Conservation (phyloP, 108 stramenopile genomes). For the Schizochytrium sp. region DNA sequence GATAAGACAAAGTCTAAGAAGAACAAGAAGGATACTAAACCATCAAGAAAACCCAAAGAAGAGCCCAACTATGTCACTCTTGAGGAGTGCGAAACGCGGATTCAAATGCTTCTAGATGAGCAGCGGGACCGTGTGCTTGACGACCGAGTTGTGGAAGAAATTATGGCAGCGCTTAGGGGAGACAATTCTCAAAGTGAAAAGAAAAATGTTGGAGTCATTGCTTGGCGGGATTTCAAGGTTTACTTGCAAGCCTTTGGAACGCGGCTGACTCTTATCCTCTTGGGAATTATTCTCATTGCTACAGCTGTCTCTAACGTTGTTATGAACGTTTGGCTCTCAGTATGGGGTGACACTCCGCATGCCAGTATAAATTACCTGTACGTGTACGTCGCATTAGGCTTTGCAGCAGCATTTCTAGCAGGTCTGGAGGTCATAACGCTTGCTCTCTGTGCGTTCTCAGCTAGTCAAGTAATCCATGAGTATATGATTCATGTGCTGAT, state of each 20-base stretch:
- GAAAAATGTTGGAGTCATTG: constrained; percentile 4
- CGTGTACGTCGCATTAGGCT: constrained; percentile 12
- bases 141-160: neutral
- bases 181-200: neutral
- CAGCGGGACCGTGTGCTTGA: neutral
- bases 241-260: constrained; percentile 55
- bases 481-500: constrained; percentile 84
- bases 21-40: neutral
- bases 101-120: neutral
- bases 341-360: constrained; percentile 42
- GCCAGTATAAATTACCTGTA: neutral
- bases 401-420: neutral
- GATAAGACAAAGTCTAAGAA: neutral
- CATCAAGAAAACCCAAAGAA: neutral
- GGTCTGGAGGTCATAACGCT: constrained; percentile 17
- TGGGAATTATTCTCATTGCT: neutral
- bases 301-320: neutral
- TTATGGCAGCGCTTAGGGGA: constrained; percentile 1
- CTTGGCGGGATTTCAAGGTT: constrained; percentile 30
- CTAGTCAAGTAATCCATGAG: constrained; percentile 83
- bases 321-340: constrained; percentile 58
- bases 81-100: neutral
- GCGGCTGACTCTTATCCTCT: neutral
- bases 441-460: constrained; percentile 70
- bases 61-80: neutral